Conservation (phyloP, 257 asterid species). For the Primulina tabacum region DNA sequence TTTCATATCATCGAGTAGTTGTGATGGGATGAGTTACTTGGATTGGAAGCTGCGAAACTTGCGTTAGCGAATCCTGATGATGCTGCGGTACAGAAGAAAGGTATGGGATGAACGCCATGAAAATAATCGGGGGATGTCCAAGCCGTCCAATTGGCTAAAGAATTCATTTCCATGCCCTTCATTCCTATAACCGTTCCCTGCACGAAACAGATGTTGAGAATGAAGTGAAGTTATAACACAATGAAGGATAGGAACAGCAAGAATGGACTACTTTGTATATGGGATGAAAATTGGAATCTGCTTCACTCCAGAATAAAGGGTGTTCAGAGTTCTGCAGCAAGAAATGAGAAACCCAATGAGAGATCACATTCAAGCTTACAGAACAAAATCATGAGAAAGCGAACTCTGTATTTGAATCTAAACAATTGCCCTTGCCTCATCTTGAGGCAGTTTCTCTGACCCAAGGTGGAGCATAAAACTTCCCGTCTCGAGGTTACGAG, state of each 20-base stretch:
- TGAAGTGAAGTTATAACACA: not conserved
- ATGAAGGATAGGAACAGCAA: not conserved
- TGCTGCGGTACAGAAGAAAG: slow-evolving; percentile 86
- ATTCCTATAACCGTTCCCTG: slow-evolving; percentile 66
- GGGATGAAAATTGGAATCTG: slow-evolving; percentile 43
- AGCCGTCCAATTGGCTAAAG: slow-evolving; percentile 41
- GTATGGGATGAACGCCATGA: slow-evolving; percentile 38
- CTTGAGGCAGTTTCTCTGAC: slow-evolving; percentile 36
- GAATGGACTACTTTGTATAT: slow-evolving; percentile 44
- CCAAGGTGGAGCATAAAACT: slow-evolving; percentile 35
- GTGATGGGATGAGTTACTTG: slow-evolving; percentile 34
- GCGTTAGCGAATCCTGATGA: slow-evolving; percentile 97
- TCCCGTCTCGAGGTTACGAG: slow-evolving; percentile 34
- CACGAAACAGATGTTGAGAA: slow-evolving; percentile 1
- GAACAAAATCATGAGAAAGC: not conserved
- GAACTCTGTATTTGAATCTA: not conserved
- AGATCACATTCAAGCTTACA: not conserved
- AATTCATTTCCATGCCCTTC: slow-evolving; percentile 47
- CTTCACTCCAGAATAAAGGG: slow-evolving; percentile 48
- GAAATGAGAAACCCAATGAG: slow-evolving; percentile 15
- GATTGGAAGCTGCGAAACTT: slow-evolving; percentile 32
- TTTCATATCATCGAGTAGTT: slow-evolving; percentile 38
- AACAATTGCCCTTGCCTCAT: slow-evolving; percentile 46
- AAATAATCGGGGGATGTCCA: slow-evolving; percentile 32
- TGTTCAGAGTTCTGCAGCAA: slow-evolving; percentile 41